Evolutionary conservation across 352 stramenopile genomes (phyloP).

Genomic region (Globisporangium parvum): DNA sequence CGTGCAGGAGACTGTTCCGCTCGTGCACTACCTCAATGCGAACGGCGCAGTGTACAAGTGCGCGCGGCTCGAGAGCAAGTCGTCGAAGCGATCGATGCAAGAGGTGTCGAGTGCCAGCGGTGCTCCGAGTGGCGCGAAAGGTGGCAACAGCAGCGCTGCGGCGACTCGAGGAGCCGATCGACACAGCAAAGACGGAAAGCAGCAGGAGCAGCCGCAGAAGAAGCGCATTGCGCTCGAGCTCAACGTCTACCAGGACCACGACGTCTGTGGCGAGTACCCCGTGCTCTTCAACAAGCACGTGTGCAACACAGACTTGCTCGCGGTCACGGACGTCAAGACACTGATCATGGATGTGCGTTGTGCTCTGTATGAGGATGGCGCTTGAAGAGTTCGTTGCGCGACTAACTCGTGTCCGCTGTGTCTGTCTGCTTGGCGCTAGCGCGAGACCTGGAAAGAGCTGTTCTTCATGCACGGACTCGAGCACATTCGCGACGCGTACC

Average conservation of each 20-base stretch:
- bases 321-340: constrained; percentile 71
- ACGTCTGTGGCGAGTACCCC: constrained; percentile 68
- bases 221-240: constrained; percentile 61
- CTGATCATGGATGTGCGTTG: constrained; percentile 70
- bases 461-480: constrained; percentile 74
- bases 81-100: constrained; percentile 20
- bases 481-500: constrained; percentile 49
- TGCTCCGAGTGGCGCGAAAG: neutral
- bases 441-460: constrained; percentile 74
- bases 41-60: constrained; percentile 59
- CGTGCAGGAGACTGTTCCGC: constrained; percentile 69
- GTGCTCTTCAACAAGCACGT: constrained; percentile 55
- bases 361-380: neutral
- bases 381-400: neutral
- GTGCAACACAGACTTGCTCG: constrained; percentile 54
- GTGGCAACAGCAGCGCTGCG: constrained; percentile 12
- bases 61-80: constrained; percentile 30
- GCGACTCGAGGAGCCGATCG: neutral
- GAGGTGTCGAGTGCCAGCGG: constrained; percentile 14
- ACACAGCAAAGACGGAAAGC: constrained; percentile 13
- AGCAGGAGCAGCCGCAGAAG: constrained; percentile 21
- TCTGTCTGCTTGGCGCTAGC: neutral
- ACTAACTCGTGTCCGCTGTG: neutral
- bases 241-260: constrained; percentile 75
- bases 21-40: constrained; percentile 57